Conservation (phyloP, 2,329 filamentous ascomycete species). For the Fusarium sp. region DNA sequence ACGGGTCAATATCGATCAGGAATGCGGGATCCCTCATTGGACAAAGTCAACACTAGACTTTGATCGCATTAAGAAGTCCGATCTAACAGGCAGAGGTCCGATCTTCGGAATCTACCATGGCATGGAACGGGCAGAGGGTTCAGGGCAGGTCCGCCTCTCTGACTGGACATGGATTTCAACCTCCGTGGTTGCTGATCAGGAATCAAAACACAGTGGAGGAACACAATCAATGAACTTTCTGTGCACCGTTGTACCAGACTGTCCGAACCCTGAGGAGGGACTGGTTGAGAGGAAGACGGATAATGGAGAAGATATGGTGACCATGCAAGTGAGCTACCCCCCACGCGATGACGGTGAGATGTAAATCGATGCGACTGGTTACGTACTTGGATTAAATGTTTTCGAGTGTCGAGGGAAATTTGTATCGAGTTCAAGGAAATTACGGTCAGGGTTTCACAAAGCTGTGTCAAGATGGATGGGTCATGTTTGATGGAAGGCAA, state of each 20-base stretch:
- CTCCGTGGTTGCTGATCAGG: not conserved
- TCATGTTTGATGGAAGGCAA: not conserved
- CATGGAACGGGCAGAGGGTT: not conserved
- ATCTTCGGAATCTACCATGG: not conserved
- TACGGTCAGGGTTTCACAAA: too few species aligned
- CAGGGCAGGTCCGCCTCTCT: not conserved
- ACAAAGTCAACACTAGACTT: not conserved
- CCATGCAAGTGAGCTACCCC: not conserved
- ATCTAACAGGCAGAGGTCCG: not conserved
- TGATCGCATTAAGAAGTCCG: not conserved
- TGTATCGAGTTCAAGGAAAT: not conserved
- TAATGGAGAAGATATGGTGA: not conserved
- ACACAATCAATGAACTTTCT: not conserved
- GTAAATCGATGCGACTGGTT: not conserved
- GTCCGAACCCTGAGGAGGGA: not conserved
- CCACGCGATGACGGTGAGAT: too few species aligned
- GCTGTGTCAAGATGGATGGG: not conserved
- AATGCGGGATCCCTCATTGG: not conserved
- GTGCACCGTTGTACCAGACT: not conserved
- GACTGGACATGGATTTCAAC: slow-evolving; percentile 1
- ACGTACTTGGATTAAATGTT: not conserved
- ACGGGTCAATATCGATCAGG: not conserved
- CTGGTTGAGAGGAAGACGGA: not conserved
- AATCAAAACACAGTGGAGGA: not conserved
- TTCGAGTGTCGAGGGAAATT: not conserved